phyloP scores from a whole-genome alignment of 768 basidiomycete species.

The Amanita inopinata region DNA sequence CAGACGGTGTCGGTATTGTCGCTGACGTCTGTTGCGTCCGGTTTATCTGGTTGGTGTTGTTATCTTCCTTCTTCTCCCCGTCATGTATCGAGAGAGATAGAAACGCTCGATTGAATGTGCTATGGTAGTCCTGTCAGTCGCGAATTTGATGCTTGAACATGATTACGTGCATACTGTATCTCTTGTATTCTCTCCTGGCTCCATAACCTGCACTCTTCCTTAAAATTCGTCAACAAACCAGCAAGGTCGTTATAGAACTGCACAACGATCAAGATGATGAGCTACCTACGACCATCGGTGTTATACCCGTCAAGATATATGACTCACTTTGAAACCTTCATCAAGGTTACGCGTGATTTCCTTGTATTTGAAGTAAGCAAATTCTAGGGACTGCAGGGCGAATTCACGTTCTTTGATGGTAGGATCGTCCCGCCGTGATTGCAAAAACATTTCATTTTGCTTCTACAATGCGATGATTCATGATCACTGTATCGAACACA shows the following conservation, averaged over 20 bases:
- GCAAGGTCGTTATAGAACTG: conserved; percentile 90
- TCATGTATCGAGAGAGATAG: conserved; percentile 14
- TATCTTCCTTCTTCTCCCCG: neutral
- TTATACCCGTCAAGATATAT: neutral
- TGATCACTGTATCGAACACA: neutral
- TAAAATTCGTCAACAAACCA: conserved; percentile 62
- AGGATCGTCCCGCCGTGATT: conserved; percentile 71
- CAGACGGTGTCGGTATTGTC: neutral
- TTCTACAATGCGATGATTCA: conserved; percentile 29
- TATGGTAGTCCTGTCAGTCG: too few relatives aligned
- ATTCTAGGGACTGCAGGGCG: conserved; percentile 72
- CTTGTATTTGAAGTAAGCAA: conserved; percentile 79
- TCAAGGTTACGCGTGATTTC: conserved; percentile 80
- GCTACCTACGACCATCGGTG: too few relatives aligned
- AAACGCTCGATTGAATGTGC: conserved; percentile 26
- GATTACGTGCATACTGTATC: conserved; percentile 66
- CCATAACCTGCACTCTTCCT: conserved; percentile 70
- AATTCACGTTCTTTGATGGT: conserved; percentile 71
- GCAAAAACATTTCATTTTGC: conserved; percentile 62
- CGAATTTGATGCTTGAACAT: too few relatives aligned
- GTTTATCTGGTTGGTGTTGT: neutral
- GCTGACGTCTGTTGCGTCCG: neutral
- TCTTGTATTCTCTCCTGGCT: conserved; percentile 62
- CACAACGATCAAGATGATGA: too few relatives aligned
- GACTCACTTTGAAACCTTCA: conserved; percentile 73